Evolutionary conservation across 441 rosid genomes (phyloP), one percentile per base, ranked within the genome.

Genomic region (Adansonia grandidieri): DNA sequence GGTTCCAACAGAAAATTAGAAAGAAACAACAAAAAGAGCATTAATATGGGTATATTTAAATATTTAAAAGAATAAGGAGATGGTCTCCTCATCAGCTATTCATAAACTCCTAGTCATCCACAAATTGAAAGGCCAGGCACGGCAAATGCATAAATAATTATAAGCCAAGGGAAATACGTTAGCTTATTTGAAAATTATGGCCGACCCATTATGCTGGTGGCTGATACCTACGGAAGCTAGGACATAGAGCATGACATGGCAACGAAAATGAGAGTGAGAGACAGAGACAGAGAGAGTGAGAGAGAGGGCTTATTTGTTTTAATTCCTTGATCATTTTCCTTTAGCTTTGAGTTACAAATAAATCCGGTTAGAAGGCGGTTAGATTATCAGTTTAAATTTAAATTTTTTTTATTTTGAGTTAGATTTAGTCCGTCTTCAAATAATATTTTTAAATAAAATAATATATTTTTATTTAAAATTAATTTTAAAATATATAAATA

Each of bases 191-290:
- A 82, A 63, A 83, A 76, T 74, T 74, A 86, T 82, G 85, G 84
- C 78, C 82, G 86, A 82, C 88, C 87, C 87, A 74, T 74, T 80
- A 48, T 85, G 88, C 80, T 81, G 86, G 87, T 77, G 85, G 80
- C 77, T 80, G 84, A 79, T 71, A 82, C 77, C 83, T 75, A 77
- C 64, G 66, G 13, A 9, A 76, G 77, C 73, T 73, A 62, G 73
- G 64, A 73, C 44, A 45, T 57, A 28, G 76, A 77, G 50, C 24
- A 40, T 80, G 82, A 81, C 86, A 68, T 63, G 82, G 78, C 77
- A 75, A 75, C 48, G 58, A 28, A 5, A 51, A n/a, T 24, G 57
- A 64, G 14, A 19, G 64, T 61, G 78, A 56, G 13, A 65, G 13
- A 50, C 75, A 8, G 57, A 63, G 61, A 42, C 71, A n/a, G 32